Evolutionary conservation across 306 rosid species (phyloP).

Genomic region (Medicago lupulina): DNA sequence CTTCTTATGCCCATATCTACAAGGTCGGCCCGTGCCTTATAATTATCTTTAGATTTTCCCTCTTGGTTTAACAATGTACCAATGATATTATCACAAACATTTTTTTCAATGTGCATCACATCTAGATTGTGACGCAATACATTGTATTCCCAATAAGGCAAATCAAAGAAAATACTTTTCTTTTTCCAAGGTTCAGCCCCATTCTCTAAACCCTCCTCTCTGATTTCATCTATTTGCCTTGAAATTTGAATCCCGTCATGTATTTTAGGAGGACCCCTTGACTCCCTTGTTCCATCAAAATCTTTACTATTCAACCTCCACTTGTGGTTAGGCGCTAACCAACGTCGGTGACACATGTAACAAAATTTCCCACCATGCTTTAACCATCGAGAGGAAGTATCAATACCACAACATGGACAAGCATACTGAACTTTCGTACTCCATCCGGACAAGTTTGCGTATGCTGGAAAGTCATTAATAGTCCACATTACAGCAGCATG

Average conservation of each 20-base stretch:
- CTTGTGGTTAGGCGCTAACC: neutral
- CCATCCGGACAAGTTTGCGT: neutral
- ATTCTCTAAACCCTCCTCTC: neutral
- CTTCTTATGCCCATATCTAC: conserved; percentile 18
- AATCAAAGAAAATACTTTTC: neutral
- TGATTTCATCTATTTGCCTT: neutral
- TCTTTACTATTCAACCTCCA: neutral
- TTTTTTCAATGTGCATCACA: conserved; percentile 11
- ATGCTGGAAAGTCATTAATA: neutral
- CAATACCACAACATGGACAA: neutral
- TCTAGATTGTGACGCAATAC: neutral
- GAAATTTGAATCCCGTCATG: neutral
- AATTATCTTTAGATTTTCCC: conserved; percentile 14
- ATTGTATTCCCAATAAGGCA: conserved; percentile 10
- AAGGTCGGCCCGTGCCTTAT: conserved; percentile 1
- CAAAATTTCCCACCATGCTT: neutral
- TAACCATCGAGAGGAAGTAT: neutral
- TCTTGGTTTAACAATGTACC: conserved; percentile 8
- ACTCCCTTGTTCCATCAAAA: neutral
- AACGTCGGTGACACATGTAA: neutral
- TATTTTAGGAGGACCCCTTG: neutral
- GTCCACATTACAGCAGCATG: neutral
- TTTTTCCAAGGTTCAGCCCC: neutral
- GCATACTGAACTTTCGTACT: neutral
- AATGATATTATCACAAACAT: conserved; percentile 11